phyloP scores from a whole-genome alignment of 2,329 filamentous ascomycete genomes.

The Beauveria sp. region DNA sequence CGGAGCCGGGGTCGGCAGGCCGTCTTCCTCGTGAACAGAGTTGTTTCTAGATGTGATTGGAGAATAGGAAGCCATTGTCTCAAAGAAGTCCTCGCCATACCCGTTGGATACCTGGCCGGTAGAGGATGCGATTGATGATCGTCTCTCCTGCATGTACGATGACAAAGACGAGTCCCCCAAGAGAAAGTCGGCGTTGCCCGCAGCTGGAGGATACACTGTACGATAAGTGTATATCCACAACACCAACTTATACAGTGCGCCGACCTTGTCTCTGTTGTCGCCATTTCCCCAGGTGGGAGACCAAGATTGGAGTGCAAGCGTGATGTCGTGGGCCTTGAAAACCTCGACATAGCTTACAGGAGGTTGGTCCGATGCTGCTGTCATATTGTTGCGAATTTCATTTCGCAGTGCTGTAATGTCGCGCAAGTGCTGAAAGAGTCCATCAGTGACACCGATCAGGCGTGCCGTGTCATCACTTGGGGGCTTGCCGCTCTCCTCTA shows the following conservation, averaged over 20 bases:
- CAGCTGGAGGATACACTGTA: slow-evolving; percentile 45
- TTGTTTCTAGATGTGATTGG: slow-evolving; percentile 30
- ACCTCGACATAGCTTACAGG: slow-evolving; percentile 66
- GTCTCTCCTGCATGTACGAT: slow-evolving; percentile 14
- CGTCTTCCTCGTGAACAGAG: slow-evolving; percentile 32
- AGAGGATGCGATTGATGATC: slow-evolving; percentile 13
- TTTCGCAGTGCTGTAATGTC: slow-evolving; percentile 74
- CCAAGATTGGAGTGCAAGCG: slow-evolving; percentile 68
- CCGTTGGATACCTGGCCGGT: slow-evolving; percentile 9
- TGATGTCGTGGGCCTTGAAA: slow-evolving; percentile 67
- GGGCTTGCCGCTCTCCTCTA: slow-evolving; percentile 28
- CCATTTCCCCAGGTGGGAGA: slow-evolving; percentile 52
- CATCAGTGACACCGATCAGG: slow-evolving; percentile 76
- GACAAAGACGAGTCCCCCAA: slow-evolving; percentile 15
- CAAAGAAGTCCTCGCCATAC: not conserved
- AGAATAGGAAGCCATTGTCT: slow-evolving; percentile 20
- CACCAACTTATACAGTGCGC: slow-evolving; percentile 56
- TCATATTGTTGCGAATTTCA: slow-evolving; percentile 61
- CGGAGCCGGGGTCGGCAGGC: slow-evolving; percentile 13
- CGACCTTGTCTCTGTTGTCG: slow-evolving; percentile 49
- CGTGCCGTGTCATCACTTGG: slow-evolving; percentile 37
- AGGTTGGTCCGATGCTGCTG: slow-evolving; percentile 46
- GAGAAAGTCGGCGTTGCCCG: not conserved
- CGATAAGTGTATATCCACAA: slow-evolving; percentile 58
- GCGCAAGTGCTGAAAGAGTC: slow-evolving; percentile 69